Conservation (phyloP, 345 rosid species). For the Moringa oleifera region DNA sequence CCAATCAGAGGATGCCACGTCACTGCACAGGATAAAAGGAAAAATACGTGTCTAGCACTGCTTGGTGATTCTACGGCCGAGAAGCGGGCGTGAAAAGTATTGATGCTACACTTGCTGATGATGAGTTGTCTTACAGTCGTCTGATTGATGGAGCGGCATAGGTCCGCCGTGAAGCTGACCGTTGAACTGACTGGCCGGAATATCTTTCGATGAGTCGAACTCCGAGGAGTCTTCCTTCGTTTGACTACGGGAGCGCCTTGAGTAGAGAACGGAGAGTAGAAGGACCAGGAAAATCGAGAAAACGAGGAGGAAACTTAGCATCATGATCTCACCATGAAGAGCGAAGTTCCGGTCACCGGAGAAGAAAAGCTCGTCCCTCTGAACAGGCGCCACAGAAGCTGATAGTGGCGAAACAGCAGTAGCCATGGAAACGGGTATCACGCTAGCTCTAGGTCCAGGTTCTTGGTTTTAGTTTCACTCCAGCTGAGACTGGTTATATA, state of each 20-base stretch:
- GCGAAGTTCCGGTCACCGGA: constrained; percentile 40
- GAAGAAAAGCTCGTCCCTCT: constrained; percentile 16
- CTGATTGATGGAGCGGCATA: background rate
- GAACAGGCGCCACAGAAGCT: constrained; percentile 9
- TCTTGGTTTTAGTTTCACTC: too few species aligned
- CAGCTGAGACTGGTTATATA: too few species aligned
- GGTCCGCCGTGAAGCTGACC: background rate
- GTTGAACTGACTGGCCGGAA: background rate
- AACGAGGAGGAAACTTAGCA: constrained; percentile 33
- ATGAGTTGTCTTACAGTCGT: background rate
- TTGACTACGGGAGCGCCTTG: constrained; percentile 2
- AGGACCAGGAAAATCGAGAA: constrained; percentile 24
- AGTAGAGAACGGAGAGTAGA: constrained; percentile 18
- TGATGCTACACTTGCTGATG: background rate
- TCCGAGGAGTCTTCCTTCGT: constrained; percentile 7
- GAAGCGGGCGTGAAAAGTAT: background rate
- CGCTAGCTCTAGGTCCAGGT: too few species aligned
- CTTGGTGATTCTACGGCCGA: background rate
- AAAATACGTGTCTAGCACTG: too few species aligned
- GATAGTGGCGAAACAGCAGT: background rate
- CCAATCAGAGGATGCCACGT: too few species aligned
- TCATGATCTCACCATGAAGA: constrained; percentile 42
- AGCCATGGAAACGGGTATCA: constrained; percentile 3
- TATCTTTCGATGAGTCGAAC: background rate
- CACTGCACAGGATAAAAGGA: too few species aligned